These are phyloP conservation scores for Capsella rubella DNA, from an alignment of 441 rosid genomes.

Conservation along the genomic window DNA sequence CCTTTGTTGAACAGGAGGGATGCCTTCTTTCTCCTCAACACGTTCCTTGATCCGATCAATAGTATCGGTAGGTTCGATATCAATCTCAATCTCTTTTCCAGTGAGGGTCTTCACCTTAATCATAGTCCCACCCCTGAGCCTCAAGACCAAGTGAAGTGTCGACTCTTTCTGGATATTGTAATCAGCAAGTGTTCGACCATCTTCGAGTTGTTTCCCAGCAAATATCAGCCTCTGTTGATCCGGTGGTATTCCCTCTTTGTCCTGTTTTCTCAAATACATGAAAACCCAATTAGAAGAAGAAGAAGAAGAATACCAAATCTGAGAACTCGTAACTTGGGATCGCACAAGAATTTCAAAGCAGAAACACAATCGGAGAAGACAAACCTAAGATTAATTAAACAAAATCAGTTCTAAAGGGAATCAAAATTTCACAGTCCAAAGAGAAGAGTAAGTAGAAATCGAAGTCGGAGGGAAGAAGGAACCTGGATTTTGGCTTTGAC, in stretches of 20 bases:
- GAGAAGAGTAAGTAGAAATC: background rate
- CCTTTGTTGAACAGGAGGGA: constrained; percentile 99
- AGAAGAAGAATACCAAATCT: background rate
- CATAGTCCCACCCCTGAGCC: constrained; percentile 98
- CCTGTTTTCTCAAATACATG: constrained; percentile 45
- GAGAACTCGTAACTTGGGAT: no score
- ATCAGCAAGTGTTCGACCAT: constrained; percentile 89
- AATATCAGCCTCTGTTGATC: constrained; percentile 92
- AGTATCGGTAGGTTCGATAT: constrained; percentile 94
- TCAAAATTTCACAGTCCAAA: background rate
- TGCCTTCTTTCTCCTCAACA: constrained; percentile 97
- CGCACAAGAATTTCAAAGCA: background rate
- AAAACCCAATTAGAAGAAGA: background rate
- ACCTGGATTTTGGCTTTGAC: constrained; percentile 91
- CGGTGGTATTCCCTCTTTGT: constrained; percentile 93
- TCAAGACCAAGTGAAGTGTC: constrained; percentile 84
- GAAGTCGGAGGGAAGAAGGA: constrained; percentile 5
- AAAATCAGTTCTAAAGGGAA: background rate
- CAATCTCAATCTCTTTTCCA: constrained; percentile 91
- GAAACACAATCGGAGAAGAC: background rate
- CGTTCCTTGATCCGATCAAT: constrained; percentile 94
- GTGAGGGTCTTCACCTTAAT: constrained; percentile 95
- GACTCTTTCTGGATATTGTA: constrained; percentile 92
- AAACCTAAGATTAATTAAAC: constrained; percentile 13
- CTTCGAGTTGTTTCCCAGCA: constrained; percentile 91